Percentiles rank a stretch among this genome's conserved stretches.
phyloP scores from a whole-genome alignment of 371 early-diverging fungal species.

The Mycotypha africana region DNA sequence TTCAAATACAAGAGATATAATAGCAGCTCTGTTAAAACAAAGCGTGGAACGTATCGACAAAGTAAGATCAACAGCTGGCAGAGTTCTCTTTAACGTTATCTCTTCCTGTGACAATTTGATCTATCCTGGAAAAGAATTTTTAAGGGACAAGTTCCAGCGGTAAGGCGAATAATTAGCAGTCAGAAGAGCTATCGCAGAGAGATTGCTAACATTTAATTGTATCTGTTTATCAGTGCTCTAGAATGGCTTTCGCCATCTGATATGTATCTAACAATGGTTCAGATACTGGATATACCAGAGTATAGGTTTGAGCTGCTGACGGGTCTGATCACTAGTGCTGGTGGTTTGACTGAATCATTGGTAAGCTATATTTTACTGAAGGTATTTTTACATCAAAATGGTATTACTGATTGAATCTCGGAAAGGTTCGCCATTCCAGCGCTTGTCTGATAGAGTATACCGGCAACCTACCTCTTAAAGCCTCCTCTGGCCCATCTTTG shows the following conservation, averaged over 20 bases:
- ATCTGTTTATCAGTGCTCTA: conserved; percentile 25
- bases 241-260: conserved; percentile 64
- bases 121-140: conserved; percentile 20
- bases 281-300: conserved; percentile 44
- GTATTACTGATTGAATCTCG: not conserved
- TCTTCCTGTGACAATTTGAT: conserved; percentile 16
- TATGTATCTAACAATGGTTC: conserved; percentile 61
- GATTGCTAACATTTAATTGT: not conserved
- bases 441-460: conserved; percentile 59
- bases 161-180: conserved; percentile 11
- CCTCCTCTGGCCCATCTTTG: conserved; percentile 9
- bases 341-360: conserved; percentile 76
- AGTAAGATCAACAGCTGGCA: conserved; percentile 64
- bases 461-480: conserved; percentile 26
- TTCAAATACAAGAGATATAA: conserved; percentile 16
- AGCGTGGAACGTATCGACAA: conserved; percentile 81
- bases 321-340: conserved; percentile 73
- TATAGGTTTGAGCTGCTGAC: conserved; percentile 58
- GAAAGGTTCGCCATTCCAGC: conserved; percentile 67
- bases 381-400: not conserved
- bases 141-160: conserved; percentile 19
- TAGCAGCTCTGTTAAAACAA: conserved; percentile 61
- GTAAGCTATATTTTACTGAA: conserved; percentile 27
- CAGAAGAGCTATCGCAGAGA: too few relatives aligned
- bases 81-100: conserved; percentile 37